phyloP scores from a whole-genome alignment of 2,329 filamentous ascomycete species.

The Fusarium ramigenum region DNA sequence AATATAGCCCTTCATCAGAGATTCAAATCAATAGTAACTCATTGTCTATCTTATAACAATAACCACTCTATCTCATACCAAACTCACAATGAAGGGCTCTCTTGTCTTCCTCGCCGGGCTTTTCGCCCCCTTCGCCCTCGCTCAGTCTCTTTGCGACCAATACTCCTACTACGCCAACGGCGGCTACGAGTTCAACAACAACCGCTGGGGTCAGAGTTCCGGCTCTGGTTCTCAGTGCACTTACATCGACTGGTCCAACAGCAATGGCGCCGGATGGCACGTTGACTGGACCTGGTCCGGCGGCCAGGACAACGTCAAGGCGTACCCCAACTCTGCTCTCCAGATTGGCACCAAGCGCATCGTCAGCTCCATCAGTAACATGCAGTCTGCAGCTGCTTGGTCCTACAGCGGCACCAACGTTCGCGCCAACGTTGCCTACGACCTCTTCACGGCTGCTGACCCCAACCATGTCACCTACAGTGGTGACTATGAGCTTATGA shows the following conservation, averaged over 20 bases:
- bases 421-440: slow-evolving; percentile 13
- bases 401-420: slow-evolving; percentile 16
- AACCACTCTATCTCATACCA: neutral
- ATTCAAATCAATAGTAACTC: neutral
- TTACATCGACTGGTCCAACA: slow-evolving; percentile 20
- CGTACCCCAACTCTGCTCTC: slow-evolving; percentile 10
- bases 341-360: slow-evolving; percentile 8
- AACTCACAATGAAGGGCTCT: slow-evolving; percentile 5
- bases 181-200: slow-evolving; percentile 20
- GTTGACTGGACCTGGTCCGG: slow-evolving; percentile 14
- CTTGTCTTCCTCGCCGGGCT: slow-evolving; percentile 8
- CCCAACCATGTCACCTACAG: slow-evolving; percentile 5
- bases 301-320: slow-evolving; percentile 7
- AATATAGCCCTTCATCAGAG: neutral
- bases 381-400: slow-evolving; percentile 20
- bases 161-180: slow-evolving; percentile 17
- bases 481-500: slow-evolving; percentile 20
- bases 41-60: neutral
- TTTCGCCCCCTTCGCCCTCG: slow-evolving; percentile 3
- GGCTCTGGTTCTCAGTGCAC: slow-evolving; percentile 12
- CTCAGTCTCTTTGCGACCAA: slow-evolving; percentile 15
- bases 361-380: slow-evolving; percentile 8
- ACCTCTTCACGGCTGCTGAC: slow-evolving; percentile 14
- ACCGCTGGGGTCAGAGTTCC: slow-evolving; percentile 13
- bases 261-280: slow-evolving; percentile 16